phyloP scores from a whole-genome alignment of 192 early-diverging fungal genomes.

The Mycoemilia scoparia region DNA sequence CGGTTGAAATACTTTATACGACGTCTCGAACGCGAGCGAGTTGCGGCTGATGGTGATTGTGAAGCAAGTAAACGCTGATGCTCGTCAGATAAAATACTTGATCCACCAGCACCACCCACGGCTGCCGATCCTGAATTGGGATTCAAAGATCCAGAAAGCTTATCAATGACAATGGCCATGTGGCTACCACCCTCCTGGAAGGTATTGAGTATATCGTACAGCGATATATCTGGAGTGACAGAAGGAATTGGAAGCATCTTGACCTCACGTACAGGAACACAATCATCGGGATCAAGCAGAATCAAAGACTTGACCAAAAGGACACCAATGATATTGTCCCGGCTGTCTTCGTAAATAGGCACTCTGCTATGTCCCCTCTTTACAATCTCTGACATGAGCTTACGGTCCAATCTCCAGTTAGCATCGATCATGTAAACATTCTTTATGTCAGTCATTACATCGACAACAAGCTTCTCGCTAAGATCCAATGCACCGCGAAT shows the following conservation, averaged over 20 bases:
- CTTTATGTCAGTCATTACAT: conserved; percentile 52
- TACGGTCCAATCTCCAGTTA: conserved; percentile 36
- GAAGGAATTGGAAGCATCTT: conserved; percentile 25
- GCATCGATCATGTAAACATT: conserved; percentile 49
- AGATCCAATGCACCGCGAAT: conserved; percentile 61
- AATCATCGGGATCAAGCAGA: conserved; percentile 52
- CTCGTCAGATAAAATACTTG: too few relatives aligned
- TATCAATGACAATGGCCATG: conserved; percentile 49
- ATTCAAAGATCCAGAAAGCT: conserved; percentile 8
- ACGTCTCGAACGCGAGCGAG: conserved; percentile 1
- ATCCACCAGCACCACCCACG: too few relatives aligned
- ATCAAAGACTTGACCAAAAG: conserved; percentile 59
- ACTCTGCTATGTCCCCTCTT: conserved; percentile 56
- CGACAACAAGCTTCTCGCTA: conserved; percentile 43
- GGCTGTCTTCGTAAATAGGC: conserved; percentile 43
- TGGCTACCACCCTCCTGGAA: conserved; percentile 71
- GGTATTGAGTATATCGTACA: conserved; percentile 60
- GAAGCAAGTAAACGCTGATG: too few relatives aligned
- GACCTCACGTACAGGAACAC: conserved; percentile 40
- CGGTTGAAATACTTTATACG: too few relatives aligned
- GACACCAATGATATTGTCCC: conserved; percentile 53
- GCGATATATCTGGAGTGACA: conserved; percentile 22
- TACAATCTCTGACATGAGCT: conserved; percentile 39
- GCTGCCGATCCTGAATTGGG: conserved; percentile 1
- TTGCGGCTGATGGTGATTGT: too few relatives aligned